Percentiles rank a stretch among this genome's conserved stretches.
phyloP scores from a whole-genome alignment of 2,329 filamentous ascomycete genomes.

The Aspergillus felis region DNA sequence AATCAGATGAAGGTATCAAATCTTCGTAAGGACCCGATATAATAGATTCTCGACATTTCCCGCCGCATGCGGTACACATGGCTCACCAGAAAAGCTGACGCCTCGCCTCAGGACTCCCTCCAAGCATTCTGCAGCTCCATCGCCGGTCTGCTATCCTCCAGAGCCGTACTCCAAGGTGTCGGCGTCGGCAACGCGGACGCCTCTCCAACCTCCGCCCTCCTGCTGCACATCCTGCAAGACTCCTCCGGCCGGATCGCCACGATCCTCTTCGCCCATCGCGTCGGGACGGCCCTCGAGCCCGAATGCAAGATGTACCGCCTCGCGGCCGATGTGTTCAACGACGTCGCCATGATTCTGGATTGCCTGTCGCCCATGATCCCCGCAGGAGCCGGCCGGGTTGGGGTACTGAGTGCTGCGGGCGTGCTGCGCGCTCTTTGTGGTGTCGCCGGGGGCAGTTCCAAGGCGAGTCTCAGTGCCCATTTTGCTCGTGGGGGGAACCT shows the following conservation, averaged over 20 bases:
- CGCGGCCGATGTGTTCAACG: conserved; percentile 83
- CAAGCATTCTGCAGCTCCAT: conserved; percentile 43
- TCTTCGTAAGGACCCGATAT: conserved; percentile 52
- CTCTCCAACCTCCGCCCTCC: conserved; percentile 73
- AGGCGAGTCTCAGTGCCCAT: conserved; percentile 86
- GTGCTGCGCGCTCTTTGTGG: conserved; percentile 71
- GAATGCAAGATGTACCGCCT: conserved; percentile 90
- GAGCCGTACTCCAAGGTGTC: conserved; percentile 78
- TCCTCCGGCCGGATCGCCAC: conserved; percentile 77
- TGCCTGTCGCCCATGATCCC: conserved; percentile 73
- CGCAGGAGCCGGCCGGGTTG: conserved; percentile 49
- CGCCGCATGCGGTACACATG: neutral
- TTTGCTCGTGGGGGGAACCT: conserved; percentile 85
- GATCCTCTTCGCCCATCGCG: conserved; percentile 77
- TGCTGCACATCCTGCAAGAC: conserved; percentile 80
- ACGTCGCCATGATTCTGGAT: conserved; percentile 80
- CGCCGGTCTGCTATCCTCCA: conserved; percentile 63
- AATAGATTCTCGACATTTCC: neutral
- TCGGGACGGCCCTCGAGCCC: conserved; percentile 78
- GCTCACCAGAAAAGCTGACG: neutral
- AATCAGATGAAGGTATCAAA: conserved; percentile 55
- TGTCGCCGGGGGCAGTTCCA: conserved; percentile 83
- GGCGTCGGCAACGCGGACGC: conserved; percentile 78
- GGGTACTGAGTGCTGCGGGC: conserved; percentile 57
- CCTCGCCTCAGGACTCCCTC: conserved; percentile 32